Evolutionary conservation across 495 filamentous ascomycete genomes (phyloP), one percentile per base, ranked within the genome.

Genomic region (Talaromyces liani): DNA sequence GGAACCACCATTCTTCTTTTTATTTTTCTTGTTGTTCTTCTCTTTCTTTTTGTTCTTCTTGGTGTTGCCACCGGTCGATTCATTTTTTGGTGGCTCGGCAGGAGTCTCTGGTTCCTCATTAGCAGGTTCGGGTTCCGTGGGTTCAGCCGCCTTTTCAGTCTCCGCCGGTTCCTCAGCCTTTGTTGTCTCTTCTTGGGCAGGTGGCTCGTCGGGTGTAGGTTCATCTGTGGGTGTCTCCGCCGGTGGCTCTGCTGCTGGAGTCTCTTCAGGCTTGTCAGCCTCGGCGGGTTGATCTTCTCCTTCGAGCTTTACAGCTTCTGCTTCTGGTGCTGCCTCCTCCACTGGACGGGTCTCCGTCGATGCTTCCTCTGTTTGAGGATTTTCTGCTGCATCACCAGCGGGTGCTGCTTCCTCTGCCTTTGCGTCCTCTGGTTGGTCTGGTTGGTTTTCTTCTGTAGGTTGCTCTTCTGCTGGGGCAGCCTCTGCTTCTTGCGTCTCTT

Each of bases 241-340:
- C 20, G 61, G 2, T 24, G 39, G 27, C 10, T 56, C 63, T 56
- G 36, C 33, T 25, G 45, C 22, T 16, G 60, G 39, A 22, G 61
- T 5, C 12, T 60, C 62, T 36, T 65, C 33, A 27, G 63, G 47
- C 3, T 53, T 29, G 36, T 49, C 41, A 49, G 27, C 63, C 36
- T 65, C 60, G 10, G 39, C 45, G 25, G 57, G 39, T 5, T 33
- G 29, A 55, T 70, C 58, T 57, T 67, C 63, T 36, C 60, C 12
- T 22, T 55, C 34, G 16, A 33, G 45, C 22, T 59, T 29, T 39
- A 61, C 61, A 34, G 63, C 29, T 18, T 27, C 45, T 47, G 18
- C 47, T 36, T 55, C 59, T 45, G 47, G 14, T 7, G 20, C 63
- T 12, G 20, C 58, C 8, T 25, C 51, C 0, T 61, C 39, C 57